Base-by-base conservation (phyloP, 2,329 filamentous ascomycete genomes). In the Elsinoe necatrix region DNA sequence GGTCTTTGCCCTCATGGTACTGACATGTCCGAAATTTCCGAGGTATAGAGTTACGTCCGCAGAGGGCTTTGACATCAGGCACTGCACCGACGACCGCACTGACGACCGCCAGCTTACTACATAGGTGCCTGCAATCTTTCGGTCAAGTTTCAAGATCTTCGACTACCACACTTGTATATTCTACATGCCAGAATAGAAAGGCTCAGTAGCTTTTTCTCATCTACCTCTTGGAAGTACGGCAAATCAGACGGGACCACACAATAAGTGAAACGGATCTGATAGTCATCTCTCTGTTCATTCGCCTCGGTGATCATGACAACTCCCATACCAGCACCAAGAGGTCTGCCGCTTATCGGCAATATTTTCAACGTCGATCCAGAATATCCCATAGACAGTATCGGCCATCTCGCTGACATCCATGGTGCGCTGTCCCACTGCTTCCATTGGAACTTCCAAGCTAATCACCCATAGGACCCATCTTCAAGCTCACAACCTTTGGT, bases 261-360 rank as follows among this genome's bases (percentile, higher is more conserved):
- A 14, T 37, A 4, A 37, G 3, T 7, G 5, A 3, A 14, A 6
- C 34, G 9, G 9, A 7, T 37, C 34, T 37, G 34, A 14, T n/a
- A n/a, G 14, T 3, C 3, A 37, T 4, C 9, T 37, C 34, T 37
- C 5, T 4, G 5, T 6, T 7, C 4, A 14, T 4, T 12, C 9
- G 12, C 4, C 4, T n/a, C 12, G 14, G 34, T 11, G 34, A 37
- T 6, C 14, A 59, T 63, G 61, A 59, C 61, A 34, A 66, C 72
- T 12, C 73, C 77, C 2, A 85, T 89, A 55, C 84, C 85, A 1
- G 77, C 80, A 47, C 85, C 85, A 23, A 76, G 75, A 55, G 82
- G 81, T 2, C 72, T 85, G 57, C 85, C 84, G 1, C 67, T 89
- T 23, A 60, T 89, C 21, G 85, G 86, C 25, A 86, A 89, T 62